Percentiles rank a stretch among this genome's conserved stretches.
Conservation (phyloP, 2,329 filamentous ascomycete genomes). For the Apiospora aurea region DNA sequence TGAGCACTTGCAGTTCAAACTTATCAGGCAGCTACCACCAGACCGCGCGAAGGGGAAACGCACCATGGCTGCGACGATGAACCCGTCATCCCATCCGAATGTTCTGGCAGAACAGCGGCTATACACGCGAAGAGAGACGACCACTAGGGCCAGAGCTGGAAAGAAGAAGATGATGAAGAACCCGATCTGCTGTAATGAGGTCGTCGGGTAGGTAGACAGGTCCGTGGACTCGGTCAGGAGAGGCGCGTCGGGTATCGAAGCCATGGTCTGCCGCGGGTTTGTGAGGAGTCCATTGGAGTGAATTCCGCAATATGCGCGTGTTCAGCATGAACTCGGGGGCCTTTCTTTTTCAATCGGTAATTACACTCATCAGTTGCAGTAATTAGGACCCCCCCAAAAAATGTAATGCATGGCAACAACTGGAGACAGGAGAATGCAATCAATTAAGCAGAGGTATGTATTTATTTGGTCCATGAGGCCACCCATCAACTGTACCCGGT, state of each 20-base stretch:
- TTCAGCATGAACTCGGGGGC: neutral
- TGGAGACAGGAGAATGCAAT: neutral
- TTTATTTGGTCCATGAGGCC: neutral
- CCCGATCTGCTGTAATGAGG: constrained; percentile 33
- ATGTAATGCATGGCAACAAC: neutral
- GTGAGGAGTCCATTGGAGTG: neutral
- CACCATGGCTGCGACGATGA: constrained; percentile 26
- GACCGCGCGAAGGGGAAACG: neutral
- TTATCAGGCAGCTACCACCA: constrained; percentile 27
- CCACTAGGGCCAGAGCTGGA: constrained; percentile 30
- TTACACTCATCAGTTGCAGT: neutral
- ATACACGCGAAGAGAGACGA: constrained; percentile 33
- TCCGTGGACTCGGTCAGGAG: neutral
- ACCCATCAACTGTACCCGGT: neutral
- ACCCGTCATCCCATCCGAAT: constrained; percentile 32
- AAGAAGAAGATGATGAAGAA: constrained; percentile 36
- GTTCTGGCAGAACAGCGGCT: constrained; percentile 33
- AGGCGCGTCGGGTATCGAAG: neutral
- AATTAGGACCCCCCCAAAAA: neutral
- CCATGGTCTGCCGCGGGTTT: neutral
- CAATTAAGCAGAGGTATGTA: neutral
- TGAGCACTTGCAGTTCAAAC: neutral
- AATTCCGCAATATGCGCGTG: neutral
- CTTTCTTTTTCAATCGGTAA: neutral
- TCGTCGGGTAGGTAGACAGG: constrained; percentile 30